Evolutionary conservation across 352 stramenopile genomes (phyloP).

Genomic region (Globisporangium spiculum): DNA sequence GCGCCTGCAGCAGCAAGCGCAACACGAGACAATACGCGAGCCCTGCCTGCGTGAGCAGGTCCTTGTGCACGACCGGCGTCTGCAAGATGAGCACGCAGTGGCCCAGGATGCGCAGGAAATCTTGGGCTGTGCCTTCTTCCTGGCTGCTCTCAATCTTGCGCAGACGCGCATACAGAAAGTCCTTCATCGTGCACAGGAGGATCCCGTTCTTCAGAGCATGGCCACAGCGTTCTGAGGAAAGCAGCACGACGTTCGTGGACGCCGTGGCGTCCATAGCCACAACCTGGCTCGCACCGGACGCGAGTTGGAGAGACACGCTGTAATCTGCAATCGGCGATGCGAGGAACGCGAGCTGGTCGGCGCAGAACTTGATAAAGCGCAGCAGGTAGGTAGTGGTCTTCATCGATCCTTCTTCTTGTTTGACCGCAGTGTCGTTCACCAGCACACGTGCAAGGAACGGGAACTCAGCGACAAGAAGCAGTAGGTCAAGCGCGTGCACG

Average conservation of each 20-base stretch:
- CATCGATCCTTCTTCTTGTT: constrained; percentile 7
- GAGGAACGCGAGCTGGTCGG: constrained; percentile 50
- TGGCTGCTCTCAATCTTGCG: constrained; percentile 9
- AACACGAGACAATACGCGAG: constrained; percentile 69
- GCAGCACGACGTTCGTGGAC: constrained; percentile 67
- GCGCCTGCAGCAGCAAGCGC: constrained; percentile 47
- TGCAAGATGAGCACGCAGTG: constrained; percentile 65
- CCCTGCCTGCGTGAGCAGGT: constrained; percentile 71
- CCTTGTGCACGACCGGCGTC: constrained; percentile 75
- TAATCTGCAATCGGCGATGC: constrained; percentile 50
- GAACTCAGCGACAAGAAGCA: constrained; percentile 64
- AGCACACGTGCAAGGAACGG: constrained; percentile 48
- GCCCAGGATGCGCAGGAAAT: constrained; percentile 45
- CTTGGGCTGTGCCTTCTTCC: constrained; percentile 1
- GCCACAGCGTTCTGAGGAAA: constrained; percentile 69
- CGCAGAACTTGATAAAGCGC: constrained; percentile 50
- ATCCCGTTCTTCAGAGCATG: constrained; percentile 73
- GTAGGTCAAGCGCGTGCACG: constrained; percentile 41
- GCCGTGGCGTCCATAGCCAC: constrained; percentile 13
- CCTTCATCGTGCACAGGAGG: constrained; percentile 59
- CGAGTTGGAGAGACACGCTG: constrained; percentile 12
- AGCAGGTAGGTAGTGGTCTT: constrained; percentile 25
- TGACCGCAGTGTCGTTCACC: constrained; percentile 22
- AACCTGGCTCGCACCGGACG: constrained; percentile 8
- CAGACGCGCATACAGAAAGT: constrained; percentile 42